Evolutionary conservation across 2,329 filamentous ascomycete genomes (phyloP).

Genomic region (Paraphoma chrysanthemicola): DNA sequence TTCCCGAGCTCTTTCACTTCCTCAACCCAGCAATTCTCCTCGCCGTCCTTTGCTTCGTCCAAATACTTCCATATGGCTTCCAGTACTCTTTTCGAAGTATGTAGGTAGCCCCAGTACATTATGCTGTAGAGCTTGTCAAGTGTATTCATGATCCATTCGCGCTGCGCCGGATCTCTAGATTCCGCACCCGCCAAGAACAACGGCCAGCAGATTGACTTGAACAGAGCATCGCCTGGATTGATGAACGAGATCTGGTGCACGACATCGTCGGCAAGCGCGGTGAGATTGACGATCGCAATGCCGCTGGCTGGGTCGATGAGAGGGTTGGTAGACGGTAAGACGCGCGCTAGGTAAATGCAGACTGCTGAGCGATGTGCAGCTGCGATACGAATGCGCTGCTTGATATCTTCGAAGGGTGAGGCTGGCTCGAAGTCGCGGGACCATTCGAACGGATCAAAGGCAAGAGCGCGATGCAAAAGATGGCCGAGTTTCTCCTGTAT

Average conservation of each 20-base stretch:
- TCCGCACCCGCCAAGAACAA: conserved; percentile 66
- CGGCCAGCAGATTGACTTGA: conserved; percentile 68
- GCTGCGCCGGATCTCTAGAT: conserved; percentile 55
- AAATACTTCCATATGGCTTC: conserved; percentile 44
- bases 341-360: conserved; percentile 48
- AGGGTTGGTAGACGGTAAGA: conserved; percentile 39
- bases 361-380: conserved; percentile 49
- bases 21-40: conserved; percentile 42
- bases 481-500: conserved; percentile 34
- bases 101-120: conserved; percentile 49
- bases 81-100: conserved; percentile 43
- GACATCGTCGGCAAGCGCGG: conserved; percentile 57
- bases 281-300: conserved; percentile 45
- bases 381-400: conserved; percentile 45
- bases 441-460: conserved; percentile 44
- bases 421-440: conserved; percentile 38
- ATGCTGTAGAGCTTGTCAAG: conserved; percentile 41
- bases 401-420: conserved; percentile 41
- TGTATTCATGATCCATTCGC: conserved; percentile 61
- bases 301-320: conserved; percentile 49
- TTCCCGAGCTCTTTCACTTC: conserved; percentile 41
- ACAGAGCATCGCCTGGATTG: conserved; percentile 58
- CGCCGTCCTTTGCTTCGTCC: conserved; percentile 25
- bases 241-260: conserved; percentile 60
- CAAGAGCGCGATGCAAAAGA: conserved; percentile 34